phyloP scores from a whole-genome alignment of 2,329 filamentous ascomycete species.

The Colletotrichum sp. region DNA sequence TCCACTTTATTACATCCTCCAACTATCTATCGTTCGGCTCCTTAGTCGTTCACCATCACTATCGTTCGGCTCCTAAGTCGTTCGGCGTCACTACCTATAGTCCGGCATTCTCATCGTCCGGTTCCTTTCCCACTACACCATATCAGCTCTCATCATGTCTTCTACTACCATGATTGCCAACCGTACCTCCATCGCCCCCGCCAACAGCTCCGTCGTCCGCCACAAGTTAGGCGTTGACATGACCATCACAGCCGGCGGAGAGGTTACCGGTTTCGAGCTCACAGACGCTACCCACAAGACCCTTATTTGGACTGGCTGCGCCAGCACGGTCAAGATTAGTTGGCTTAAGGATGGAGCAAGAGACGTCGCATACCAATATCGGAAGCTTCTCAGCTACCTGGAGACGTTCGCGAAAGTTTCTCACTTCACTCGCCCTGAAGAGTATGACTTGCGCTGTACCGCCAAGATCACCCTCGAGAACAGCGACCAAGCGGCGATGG shows the following conservation, averaged over 20 bases:
- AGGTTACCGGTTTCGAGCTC: neutral
- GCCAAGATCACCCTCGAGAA: neutral
- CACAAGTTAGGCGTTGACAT: neutral
- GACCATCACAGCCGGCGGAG: neutral
- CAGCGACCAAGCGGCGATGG: neutral
- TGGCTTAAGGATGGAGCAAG: accelerated
- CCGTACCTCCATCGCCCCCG: neutral
- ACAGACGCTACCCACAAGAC: neutral
- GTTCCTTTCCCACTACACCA: neutral
- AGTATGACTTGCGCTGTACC: accelerated
- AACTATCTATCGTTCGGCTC: neutral
- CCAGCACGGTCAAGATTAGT: neutral
- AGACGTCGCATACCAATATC: neutral
- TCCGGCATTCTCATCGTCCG: no score
- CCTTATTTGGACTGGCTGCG: neutral
- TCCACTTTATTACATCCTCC: neutral
- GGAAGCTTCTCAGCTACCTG: accelerated
- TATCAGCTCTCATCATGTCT: neutral
- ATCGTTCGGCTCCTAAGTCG: neutral
- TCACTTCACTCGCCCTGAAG: neutral
- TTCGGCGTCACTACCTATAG: accelerated
- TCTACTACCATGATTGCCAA: neutral
- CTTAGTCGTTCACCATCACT: no score
- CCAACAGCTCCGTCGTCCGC: neutral
- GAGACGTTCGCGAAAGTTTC: accelerated